Evolutionary conservation across 2,329 filamentous ascomycete genomes (phyloP), one percentile per base, ranked within the genome.

Genomic region (Fusarium euwallaceae): DNA sequence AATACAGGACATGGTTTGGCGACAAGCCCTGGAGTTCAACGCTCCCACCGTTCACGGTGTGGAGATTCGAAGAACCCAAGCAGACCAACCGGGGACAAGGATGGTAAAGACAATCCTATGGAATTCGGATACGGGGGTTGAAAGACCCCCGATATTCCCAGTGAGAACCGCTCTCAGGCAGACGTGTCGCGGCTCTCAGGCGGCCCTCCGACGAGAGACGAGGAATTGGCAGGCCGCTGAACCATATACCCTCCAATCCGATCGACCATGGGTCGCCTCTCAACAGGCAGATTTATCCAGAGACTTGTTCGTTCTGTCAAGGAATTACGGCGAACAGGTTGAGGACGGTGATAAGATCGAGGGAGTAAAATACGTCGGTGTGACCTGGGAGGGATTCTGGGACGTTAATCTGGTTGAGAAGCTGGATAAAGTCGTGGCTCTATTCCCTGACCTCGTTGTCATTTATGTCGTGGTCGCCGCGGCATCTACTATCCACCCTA

Each of bases 1-100:
- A 14, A 1, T 69, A 2, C 66, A 70, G 2, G 68, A 70, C 20
- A 32, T 56, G 24, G 61, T 70, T 14, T 70, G 66, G 68, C 36
- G 14, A 6, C 2, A 24, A 0, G 10, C 34, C 9, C 11, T 70
- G 2, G 32, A 36, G 1, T 24, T 58, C 0, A 29, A 64, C 11
- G 14, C 14, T 17, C 43, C 55, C 3, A 60, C n/a, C n/a, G 65
- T 24, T 2, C 43, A 48, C 7, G 43, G 43, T 1, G 7, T 48
- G 3, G 12, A 24, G 1, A 4, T 48, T 2, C 7, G 7, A 24
- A 22, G 43, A 7, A 2, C 4, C 4, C 8, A 2, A 48, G 3
- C 41, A 24, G 20, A 16, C 12, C 41, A 24, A 8, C 20, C 41
- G 1, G n/a, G n/a, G 0, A 16, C 12, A 2, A 12, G 32, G 11